These are phyloP conservation scores for Blechomonas ayalai DNA, from an alignment of 208 protist species.

Conservation along the genomic window DNA sequence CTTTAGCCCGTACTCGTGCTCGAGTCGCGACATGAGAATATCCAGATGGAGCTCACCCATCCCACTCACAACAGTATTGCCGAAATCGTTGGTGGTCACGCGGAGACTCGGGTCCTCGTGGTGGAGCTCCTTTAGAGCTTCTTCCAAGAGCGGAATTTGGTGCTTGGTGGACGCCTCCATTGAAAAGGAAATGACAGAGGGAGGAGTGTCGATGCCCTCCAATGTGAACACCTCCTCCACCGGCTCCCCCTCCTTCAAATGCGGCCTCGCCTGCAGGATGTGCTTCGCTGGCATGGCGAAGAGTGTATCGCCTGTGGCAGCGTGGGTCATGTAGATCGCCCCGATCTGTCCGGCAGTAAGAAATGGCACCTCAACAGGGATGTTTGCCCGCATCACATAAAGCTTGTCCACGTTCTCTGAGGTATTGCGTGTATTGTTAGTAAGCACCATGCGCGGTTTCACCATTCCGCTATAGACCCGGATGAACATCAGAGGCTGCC, in stretches of 20 bases:
- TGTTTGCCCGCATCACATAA: constrained; percentile 89
- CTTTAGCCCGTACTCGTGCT: constrained; percentile 87
- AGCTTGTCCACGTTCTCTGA: constrained; percentile 57
- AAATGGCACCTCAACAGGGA: constrained; percentile 64
- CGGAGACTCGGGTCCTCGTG: constrained; percentile 94
- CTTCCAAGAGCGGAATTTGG: constrained; percentile 80
- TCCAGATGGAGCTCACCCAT: constrained; percentile 96
- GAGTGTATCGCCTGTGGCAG: constrained; percentile 78
- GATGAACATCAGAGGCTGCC: constrained; percentile 84
- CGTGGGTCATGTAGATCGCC: constrained; percentile 55
- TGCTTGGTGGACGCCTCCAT: constrained; percentile 86
- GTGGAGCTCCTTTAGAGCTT: constrained; percentile 89
- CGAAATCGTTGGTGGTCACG: constrained; percentile 72
- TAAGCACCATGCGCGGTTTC: constrained; percentile 42
- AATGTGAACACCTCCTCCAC: constrained; percentile 54
- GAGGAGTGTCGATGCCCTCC: constrained; percentile 89
- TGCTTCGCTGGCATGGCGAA: constrained; percentile 34
- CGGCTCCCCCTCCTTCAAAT: constrained; percentile 8
- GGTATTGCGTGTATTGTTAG: constrained; percentile 48
- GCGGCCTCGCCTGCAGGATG: constrained; percentile 18
- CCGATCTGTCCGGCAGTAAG: constrained; percentile 74
- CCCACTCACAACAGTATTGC: constrained; percentile 91
- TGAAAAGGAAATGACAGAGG: constrained; percentile 94
- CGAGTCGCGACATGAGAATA: constrained; percentile 92
- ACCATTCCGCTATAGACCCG: constrained; percentile 89